phyloP scores from a whole-genome alignment of 2,329 filamentous ascomycete genomes.

The Aspergillus felis region DNA sequence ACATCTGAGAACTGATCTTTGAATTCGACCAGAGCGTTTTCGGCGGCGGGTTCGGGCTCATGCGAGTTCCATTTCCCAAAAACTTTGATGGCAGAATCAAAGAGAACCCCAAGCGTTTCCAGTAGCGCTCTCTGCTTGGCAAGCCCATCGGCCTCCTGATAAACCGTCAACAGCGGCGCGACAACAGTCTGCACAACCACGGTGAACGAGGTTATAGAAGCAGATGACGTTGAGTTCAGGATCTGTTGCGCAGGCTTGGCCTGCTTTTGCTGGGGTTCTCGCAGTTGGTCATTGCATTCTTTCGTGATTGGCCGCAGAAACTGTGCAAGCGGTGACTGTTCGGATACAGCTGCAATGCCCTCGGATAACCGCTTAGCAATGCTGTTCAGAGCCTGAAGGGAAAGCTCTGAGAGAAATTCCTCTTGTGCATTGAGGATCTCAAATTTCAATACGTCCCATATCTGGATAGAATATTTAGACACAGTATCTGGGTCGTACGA shows the following conservation, averaged over 20 bases:
- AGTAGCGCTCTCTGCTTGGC: slow-evolving; percentile 60
- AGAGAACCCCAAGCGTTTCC: slow-evolving; percentile 56
- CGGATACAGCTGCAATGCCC: slow-evolving; percentile 34
- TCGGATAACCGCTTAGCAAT: slow-evolving; percentile 55
- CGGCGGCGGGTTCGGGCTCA: slow-evolving; percentile 32
- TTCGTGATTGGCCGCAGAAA: slow-evolving; percentile 61
- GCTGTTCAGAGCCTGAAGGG: slow-evolving; percentile 51
- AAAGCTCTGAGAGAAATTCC: slow-evolving; percentile 59
- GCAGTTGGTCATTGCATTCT: slow-evolving; percentile 65
- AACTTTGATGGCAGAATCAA: slow-evolving; percentile 55
- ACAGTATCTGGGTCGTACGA: slow-evolving; percentile 58
- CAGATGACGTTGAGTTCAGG: slow-evolving; percentile 52
- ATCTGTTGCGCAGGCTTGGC: slow-evolving; percentile 62
- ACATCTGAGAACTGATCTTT: slow-evolving; percentile 52
- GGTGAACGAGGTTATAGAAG: slow-evolving; percentile 53
- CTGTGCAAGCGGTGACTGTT: slow-evolving; percentile 43
- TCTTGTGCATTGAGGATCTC: slow-evolving; percentile 65
- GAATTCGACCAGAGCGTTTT: slow-evolving; percentile 46
- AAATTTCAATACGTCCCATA: slow-evolving; percentile 68
- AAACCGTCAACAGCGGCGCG: slow-evolving; percentile 56
- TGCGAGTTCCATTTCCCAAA: slow-evolving; percentile 54
- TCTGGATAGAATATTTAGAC: slow-evolving; percentile 59
- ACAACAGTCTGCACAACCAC: slow-evolving; percentile 54
- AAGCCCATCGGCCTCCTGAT: slow-evolving; percentile 58
- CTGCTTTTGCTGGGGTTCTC: slow-evolving; percentile 66